Conservation (phyloP, 768 basidiomycete species). For the Paxillus rubicundulus region DNA sequence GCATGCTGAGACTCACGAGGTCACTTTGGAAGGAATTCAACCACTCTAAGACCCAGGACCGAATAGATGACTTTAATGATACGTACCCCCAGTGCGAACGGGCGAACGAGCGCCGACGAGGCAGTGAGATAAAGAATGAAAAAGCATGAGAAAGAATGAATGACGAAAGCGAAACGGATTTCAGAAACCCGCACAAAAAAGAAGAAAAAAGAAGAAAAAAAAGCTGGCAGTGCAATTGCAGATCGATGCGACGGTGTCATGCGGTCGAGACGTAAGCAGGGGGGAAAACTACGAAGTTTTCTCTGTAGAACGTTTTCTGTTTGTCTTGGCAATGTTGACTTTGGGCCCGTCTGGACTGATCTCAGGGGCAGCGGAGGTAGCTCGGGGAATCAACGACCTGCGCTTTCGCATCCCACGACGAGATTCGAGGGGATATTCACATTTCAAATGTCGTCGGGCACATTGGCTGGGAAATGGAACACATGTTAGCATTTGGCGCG, state of each 20-base stretch:
- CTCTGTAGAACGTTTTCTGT: conserved; percentile 28
- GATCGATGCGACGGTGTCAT: too few species aligned
- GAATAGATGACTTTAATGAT: conserved; percentile 34
- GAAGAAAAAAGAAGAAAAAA: conserved; percentile 19
- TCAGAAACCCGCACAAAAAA: background rate
- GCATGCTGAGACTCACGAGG: too few species aligned
- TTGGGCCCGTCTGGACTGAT: conserved; percentile 23
- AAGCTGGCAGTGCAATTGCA: background rate
- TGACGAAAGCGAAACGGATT: too few species aligned
- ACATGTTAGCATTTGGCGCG: conserved; percentile 11
- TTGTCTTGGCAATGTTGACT: conserved; percentile 20
- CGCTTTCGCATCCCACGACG: conserved; percentile 61
- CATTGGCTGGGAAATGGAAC: conserved; percentile 56
- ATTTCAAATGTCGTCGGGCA: conserved; percentile 62
- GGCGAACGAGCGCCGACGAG: too few species aligned
- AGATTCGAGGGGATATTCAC: conserved; percentile 70
- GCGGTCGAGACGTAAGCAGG: background rate
- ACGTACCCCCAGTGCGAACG: conserved; percentile 9
- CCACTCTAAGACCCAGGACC: background rate
- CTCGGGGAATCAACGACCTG: conserved; percentile 34
- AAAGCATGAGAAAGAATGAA: background rate
- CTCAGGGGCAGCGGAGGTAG: conserved; percentile 26
- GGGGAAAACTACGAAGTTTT: conserved; percentile 18
- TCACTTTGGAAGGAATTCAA: conserved; percentile 4
- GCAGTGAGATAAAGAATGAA: too few species aligned